Base-by-base conservation (phyloP, 2,329 filamentous ascomycete species). In the Verticillium nubilum region DNA sequence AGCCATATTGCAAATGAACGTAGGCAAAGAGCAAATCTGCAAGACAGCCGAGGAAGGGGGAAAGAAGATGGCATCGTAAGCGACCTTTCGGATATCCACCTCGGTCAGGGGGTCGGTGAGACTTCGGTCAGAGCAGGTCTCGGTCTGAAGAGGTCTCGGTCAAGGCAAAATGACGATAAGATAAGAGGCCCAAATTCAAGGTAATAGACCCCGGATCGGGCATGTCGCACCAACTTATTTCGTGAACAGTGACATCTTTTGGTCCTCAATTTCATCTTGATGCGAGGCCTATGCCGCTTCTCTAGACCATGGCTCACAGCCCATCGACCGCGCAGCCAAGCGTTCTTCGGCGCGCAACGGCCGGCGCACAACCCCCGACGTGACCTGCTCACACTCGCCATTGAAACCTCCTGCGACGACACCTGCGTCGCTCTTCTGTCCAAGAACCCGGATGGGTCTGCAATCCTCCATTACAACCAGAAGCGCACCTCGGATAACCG, bases 391-490 rank as follows among this genome's bases (percentile, higher is more conserved):
- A 86, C 83, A 5, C 82, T 94, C 55, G 90, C 90, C 57, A 92
- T 95, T 69, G 91, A 95, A 72, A 89, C 89, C 10, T 92, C 89
- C 2, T 95, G 94, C 80, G 94, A 98, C 75, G 94, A 98, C 77
- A 97, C 93, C 1, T 93, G 90, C 60, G 92, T 97, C 23, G 89
- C 94, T 29, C 75, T 98, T 54, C 80, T 97, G 42, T 85, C 90
- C 58, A 88, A 86, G 66, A 67, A 73, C 29, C 63, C 64, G 56
- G 31, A 54, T 52, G 33, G 59, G 57, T 59, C 72, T 54, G 85
- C 88, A 10, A 78, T 75, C 5, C 80, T 96, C 2, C 86, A 89
- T 66, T 96, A 92, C 77, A 88, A 97, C 71, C 81, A 88, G 67
- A 95, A 91, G 67, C 75, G 94, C 63, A 96, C 92, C 0, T 89